Evolutionary conservation across 257 asterid genomes (phyloP).

Genomic region (Verbascum thapsus): DNA sequence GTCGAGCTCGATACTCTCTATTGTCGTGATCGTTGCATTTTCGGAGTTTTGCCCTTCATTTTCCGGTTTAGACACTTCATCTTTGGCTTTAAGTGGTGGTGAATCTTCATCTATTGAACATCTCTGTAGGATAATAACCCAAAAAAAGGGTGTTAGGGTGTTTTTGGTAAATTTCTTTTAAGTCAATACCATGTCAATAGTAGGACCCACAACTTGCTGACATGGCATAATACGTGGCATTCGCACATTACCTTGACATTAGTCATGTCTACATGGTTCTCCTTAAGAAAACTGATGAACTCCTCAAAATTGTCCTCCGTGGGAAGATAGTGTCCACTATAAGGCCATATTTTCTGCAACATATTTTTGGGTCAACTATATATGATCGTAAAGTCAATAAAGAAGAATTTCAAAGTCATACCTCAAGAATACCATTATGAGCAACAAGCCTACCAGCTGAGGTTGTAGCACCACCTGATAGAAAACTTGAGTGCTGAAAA

Average conservation of each 20-base stretch:
- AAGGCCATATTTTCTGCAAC: conserved; percentile 72
- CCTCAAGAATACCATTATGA: conserved; percentile 60
- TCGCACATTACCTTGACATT: conserved; percentile 54
- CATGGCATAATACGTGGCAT: too few relatives aligned
- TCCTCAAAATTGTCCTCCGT: conserved; percentile 74
- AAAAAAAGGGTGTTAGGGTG: too few relatives aligned
- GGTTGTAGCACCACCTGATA: conserved; percentile 60
- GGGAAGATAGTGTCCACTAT: conserved; percentile 85
- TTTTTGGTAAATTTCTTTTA: too few relatives aligned
- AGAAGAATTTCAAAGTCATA: conserved; percentile 1
- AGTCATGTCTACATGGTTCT: conserved; percentile 57
- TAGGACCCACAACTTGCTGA: too few relatives aligned
- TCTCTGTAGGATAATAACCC: conserved; percentile 36
- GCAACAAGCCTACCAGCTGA: conserved; percentile 72
- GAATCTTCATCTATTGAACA: conserved; percentile 53
- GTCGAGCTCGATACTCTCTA: not conserved
- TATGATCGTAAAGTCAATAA: not conserved
- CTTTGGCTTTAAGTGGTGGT: conserved; percentile 21
- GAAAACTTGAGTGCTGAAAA: conserved; percentile 67
- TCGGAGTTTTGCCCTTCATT: not conserved
- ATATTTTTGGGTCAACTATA: too few relatives aligned
- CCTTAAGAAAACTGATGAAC: conserved; percentile 61
- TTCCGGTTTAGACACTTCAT: conserved; percentile 27
- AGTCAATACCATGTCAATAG: too few relatives aligned
- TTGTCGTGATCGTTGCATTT: not conserved